Evolutionary conservation across 306 rosid genomes (phyloP).

Genomic region (Clitoria ternatea): DNA sequence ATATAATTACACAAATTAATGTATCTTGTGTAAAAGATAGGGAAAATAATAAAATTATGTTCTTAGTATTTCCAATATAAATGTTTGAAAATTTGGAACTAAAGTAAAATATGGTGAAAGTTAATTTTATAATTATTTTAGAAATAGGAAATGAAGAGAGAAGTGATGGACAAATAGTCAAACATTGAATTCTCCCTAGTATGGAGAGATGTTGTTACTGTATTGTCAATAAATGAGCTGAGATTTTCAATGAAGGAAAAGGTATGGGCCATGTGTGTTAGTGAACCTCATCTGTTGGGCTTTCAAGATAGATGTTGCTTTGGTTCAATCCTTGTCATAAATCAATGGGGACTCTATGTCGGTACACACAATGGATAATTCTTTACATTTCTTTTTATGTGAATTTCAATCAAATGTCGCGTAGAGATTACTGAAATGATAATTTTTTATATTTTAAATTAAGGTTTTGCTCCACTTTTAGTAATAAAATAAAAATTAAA

Average conservation of each 20-base stretch:
- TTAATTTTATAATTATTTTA: background rate
- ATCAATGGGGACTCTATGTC: background rate
- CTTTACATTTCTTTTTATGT: too few species aligned
- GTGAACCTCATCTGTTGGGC: background rate
- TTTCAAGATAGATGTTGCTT: background rate
- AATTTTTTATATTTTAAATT: background rate
- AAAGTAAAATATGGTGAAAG: background rate
- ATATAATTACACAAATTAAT: background rate
- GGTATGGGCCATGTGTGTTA: background rate
- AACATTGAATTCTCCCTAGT: background rate
- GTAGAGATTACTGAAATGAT: too few species aligned
- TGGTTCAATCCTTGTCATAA: background rate
- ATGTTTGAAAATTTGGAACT: background rate
- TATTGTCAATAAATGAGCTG: slow-evolving; percentile 15
- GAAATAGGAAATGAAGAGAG: background rate
- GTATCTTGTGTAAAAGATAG: background rate
- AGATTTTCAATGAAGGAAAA: background rate
- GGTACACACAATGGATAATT: background rate
- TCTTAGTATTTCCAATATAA: background rate
- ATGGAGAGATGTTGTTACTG: background rate
- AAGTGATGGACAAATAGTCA: background rate
- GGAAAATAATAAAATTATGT: background rate
- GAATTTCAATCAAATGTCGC: too few species aligned
- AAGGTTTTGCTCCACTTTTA: background rate
- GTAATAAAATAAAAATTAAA: background rate